Base-by-base conservation (phyloP, 2,329 filamentous ascomycete genomes). In the Leptodontidium sp. region DNA sequence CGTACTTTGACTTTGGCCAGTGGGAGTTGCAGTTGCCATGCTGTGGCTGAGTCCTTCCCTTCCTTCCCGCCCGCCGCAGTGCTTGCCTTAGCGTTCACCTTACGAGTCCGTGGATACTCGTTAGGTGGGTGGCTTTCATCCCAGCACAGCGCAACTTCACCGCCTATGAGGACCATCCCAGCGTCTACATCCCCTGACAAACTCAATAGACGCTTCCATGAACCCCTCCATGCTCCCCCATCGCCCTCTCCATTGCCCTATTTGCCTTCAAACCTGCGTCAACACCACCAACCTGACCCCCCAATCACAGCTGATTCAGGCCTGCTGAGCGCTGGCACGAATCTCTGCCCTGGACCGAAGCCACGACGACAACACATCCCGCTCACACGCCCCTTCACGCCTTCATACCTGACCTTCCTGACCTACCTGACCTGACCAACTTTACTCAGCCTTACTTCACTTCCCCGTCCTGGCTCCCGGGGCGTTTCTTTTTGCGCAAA, bases 361-460 rank as follows among this genome's bases (percentile, higher is more conserved):
- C 71, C 73, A 73, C 73, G 71, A 68, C 61, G 57, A 61, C 67
- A 55, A 66, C 47, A 47, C 58, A 61, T 49, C 43, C 21, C 21
- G 21, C 21, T 21, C 21, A 21, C 21, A 21, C 21, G 21, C 21
- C 21, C 21, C 21, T 21, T 21, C 21, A 21, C 21, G 21, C 21
- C 21, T 21, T 4, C 43, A 15, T 15, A 45, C 43, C 12, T 45
- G 21, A 21, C 21, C 17, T 15, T 11, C 43, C 17, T 45, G 6
- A 52, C 58, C 24, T 43, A 21, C 38, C 32, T 21, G 21, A 14
- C 63, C 63, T 24, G 62, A 66, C 45, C 59, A 35, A 58, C 63
- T 64, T 35, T 61, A 67, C 72, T 72, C 72, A 72, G 72, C 72
- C 72, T 68, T 72, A 62, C 40, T 64, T 17, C 55, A 64, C 35